Percentiles rank a stretch among this genome's conserved stretches.
phyloP scores from a whole-genome alignment of 1,284 basidiomycete species.

The Heterobasidion annosum region DNA sequence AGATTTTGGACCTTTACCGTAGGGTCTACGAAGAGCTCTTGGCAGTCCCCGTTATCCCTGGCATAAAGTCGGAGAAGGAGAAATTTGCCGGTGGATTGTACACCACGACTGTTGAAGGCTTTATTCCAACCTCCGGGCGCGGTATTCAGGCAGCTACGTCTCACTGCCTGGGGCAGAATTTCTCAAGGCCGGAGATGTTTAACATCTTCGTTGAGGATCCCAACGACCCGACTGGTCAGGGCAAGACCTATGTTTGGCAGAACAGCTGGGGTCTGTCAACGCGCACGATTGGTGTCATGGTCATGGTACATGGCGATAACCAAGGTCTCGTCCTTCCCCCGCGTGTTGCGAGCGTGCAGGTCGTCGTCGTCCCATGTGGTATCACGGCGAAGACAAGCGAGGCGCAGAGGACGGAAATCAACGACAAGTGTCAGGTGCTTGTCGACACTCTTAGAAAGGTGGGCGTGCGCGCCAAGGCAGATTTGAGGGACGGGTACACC shows the following conservation, averaged over 20 bases:
- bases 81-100: slow-evolving; percentile 98
- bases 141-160: slow-evolving; percentile 98
- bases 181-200: slow-evolving; percentile 94
- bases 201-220: slow-evolving; percentile 97
- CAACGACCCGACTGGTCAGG: slow-evolving; percentile 55
- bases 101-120: slow-evolving; percentile 98
- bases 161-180: slow-evolving; percentile 98
- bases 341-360: slow-evolving; percentile 89
- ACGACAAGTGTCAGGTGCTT: slow-evolving; percentile 70
- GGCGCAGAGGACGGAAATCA: slow-evolving; percentile 65
- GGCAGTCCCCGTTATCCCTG: slow-evolving; percentile 94
- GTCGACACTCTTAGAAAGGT: slow-evolving; percentile 62
- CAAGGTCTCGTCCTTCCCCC: slow-evolving; percentile 95
- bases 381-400: slow-evolving; percentile 79
- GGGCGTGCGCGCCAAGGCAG: slow-evolving; percentile 83
- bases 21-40: slow-evolving; percentile 97
- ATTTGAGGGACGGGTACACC: slow-evolving; percentile 92
- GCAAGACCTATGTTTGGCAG: slow-evolving; percentile 88
- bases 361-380: slow-evolving; percentile 89
- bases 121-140: slow-evolving; percentile 94
- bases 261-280: slow-evolving; percentile 99
- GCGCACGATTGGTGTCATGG: slow-evolving; percentile 97
- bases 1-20: slow-evolving; percentile 95
- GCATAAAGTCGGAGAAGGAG: slow-evolving; percentile 98
- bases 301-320: slow-evolving; percentile 99